These are phyloP conservation scores for Acer campestre DNA, from an alignment of 345 rosid species.

Conservation along the genomic window DNA sequence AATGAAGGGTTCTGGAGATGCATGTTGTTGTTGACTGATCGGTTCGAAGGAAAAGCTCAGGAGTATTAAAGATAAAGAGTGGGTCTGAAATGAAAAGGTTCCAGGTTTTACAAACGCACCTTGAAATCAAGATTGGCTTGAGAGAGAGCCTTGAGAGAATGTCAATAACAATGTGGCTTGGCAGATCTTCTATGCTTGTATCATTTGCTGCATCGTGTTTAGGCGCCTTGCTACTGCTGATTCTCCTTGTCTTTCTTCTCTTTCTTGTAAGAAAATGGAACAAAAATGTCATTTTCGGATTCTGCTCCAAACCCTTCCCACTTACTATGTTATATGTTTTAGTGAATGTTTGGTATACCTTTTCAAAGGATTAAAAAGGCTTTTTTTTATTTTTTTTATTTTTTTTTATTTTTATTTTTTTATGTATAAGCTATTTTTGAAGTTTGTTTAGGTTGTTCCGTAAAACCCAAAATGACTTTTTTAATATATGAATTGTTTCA, in stretches of 20 bases:
- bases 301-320: too few relatives aligned
- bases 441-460: too few relatives aligned
- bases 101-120: constrained; percentile 26
- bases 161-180: constrained; percentile 10
- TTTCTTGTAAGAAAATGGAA: neutral
- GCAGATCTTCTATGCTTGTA: constrained; percentile 10
- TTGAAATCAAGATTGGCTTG: constrained; percentile 16
- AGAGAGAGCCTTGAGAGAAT: constrained; percentile 21
- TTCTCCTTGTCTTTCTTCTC: neutral
- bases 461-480: too few relatives aligned
- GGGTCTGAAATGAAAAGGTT: constrained; percentile 12
- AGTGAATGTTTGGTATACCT: too few relatives aligned
- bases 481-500: too few relatives aligned
- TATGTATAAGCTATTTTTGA: too few relatives aligned
- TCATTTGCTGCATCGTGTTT: neutral
- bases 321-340: too few relatives aligned
- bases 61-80: constrained; percentile 13
- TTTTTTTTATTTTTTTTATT: too few relatives aligned
- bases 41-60: constrained; percentile 22
- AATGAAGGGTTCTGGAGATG: constrained; percentile 19
- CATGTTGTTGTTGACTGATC: neutral
- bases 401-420: too few relatives aligned
- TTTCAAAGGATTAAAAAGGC: too few relatives aligned
- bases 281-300: neutral
- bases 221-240: too few relatives aligned